A percentile compares a stretch with the other conserved stretches of the same genome.
Evolutionary conservation across 2,329 filamentous ascomycete species (phyloP).

Genomic region (Aspergillus oerlinghausenensis): DNA sequence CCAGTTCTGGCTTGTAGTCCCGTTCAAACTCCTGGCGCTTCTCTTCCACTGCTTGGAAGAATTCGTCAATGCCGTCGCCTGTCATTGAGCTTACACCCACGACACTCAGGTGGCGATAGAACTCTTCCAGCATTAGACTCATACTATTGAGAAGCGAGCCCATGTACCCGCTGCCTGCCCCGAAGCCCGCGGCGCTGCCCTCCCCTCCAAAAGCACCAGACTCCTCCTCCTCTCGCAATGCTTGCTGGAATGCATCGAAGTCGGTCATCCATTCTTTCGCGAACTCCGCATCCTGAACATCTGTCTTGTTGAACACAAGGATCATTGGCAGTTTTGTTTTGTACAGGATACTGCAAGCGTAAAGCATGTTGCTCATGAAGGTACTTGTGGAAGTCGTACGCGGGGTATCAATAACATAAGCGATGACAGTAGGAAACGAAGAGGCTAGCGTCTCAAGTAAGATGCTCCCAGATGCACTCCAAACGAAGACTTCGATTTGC

Average conservation of each 20-base stretch:
- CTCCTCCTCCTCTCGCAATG: conserved; percentile 74
- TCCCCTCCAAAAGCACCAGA: conserved; percentile 69
- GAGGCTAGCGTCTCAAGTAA: conserved; percentile 88
- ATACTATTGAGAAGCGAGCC: conserved; percentile 92
- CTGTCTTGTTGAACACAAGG: conserved; percentile 97
- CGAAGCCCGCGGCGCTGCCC: conserved; percentile 55
- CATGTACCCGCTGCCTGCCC: conserved; percentile 90
- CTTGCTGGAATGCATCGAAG: conserved; percentile 90
- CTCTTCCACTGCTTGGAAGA: conserved; percentile 81
- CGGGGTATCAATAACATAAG: conserved; percentile 96
- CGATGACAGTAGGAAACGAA: conserved; percentile 92
- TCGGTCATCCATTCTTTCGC: conserved; percentile 99
- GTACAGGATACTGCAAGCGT: conserved; percentile 97
- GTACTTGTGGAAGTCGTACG: conserved; percentile 88
- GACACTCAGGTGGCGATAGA: conserved; percentile 89
- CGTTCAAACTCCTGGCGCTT: conserved; percentile 84
- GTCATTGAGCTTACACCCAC: conserved; percentile 93
- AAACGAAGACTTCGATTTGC: conserved; percentile 98
- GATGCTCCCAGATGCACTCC: conserved; percentile 93
- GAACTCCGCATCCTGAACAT: conserved; percentile 84
- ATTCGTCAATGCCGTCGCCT: conserved; percentile 85
- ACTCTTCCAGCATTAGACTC: conserved; percentile 95
- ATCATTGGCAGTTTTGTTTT: conserved; percentile 99
- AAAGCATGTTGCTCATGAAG: conserved; percentile 99
- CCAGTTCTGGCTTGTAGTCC: conserved; percentile 89